A percentile compares a stretch with the other conserved stretches of the same genome.
Conservation (phyloP, 495 filamentous ascomycete genomes). For the Penicillium paxilli region DNA sequence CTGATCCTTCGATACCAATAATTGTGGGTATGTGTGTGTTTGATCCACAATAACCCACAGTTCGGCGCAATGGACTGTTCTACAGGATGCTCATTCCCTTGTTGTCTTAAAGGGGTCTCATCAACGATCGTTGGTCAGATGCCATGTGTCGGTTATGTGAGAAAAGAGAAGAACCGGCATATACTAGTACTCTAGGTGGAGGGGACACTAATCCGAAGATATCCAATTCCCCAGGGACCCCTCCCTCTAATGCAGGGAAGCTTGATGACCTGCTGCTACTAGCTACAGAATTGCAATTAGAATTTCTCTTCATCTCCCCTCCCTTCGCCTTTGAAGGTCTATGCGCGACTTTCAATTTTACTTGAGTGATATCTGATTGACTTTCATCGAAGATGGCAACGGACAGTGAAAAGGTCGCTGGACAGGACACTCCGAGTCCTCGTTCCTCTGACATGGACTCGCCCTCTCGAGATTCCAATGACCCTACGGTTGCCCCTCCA, state of each 20-base stretch:
- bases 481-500: slow-evolving; percentile 11
- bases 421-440: slow-evolving; percentile 4
- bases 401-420: slow-evolving; percentile 7
- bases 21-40: background rate
- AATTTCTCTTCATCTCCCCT: background rate
- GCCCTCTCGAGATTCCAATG: background rate
- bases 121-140: background rate
- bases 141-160: background rate
- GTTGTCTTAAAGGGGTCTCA: background rate
- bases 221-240: background rate
- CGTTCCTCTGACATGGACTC: slow-evolving; percentile 1
- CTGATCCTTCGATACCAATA: background rate
- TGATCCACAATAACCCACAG: background rate
- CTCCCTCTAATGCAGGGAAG: background rate
- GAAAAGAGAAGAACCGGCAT: background rate
- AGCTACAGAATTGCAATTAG: background rate
- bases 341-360: background rate
- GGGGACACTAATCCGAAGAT: background rate
- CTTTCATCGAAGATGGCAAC: slow-evolving; percentile 6
- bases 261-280: background rate
- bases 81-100: background rate
- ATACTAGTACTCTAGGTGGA: background rate
- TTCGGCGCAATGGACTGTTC: background rate
- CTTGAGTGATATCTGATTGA: background rate
- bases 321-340: background rate